Conservation (phyloP, 495 filamentous ascomycete species). For the Podospora tetraspora region DNA sequence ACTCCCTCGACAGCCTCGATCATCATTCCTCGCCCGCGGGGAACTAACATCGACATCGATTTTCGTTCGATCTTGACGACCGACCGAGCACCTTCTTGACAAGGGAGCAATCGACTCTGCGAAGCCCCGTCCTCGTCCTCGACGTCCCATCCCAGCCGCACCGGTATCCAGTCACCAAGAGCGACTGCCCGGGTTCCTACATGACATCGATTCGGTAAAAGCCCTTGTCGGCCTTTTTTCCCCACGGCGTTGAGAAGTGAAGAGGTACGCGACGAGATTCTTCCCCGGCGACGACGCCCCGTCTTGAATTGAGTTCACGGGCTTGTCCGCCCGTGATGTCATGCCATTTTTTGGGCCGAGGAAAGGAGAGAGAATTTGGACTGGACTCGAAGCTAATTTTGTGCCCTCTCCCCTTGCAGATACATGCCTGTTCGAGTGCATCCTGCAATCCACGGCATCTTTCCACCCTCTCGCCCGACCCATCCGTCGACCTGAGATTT, state of each 20-base stretch:
- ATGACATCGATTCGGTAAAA: conserved; percentile 31
- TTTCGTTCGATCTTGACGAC: conserved; percentile 13
- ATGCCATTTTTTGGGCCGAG: conserved; percentile 10
- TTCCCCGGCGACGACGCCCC: neutral
- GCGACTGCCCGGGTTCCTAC: conserved; percentile 22
- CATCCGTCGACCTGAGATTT: conserved; percentile 37
- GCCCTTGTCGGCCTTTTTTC: conserved; percentile 25
- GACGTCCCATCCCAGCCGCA: conserved; percentile 2
- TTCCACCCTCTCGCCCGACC: conserved; percentile 41
- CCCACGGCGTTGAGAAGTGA: conserved; percentile 31
- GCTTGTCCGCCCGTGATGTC: conserved; percentile 17
- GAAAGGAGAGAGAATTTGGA: neutral
- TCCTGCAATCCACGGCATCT: conserved; percentile 51
- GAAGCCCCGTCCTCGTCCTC: neutral
- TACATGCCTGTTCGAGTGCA: conserved; percentile 39
- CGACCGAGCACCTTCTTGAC: conserved; percentile 8
- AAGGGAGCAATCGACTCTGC: neutral
- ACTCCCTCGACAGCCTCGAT: conserved; percentile 8
- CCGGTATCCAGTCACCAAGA: conserved; percentile 8
- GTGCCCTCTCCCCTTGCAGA: conserved; percentile 33
- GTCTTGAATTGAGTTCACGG: too few species aligned
- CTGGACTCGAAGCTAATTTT: conserved; percentile 32
- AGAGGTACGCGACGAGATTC: conserved; percentile 25
- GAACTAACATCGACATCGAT: neutral
- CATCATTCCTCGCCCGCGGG: conserved; percentile 18